These are phyloP conservation scores for Diaporthe sp. DNA, from an alignment of 2,329 filamentous ascomycete genomes.

Conservation along the genomic window DNA sequence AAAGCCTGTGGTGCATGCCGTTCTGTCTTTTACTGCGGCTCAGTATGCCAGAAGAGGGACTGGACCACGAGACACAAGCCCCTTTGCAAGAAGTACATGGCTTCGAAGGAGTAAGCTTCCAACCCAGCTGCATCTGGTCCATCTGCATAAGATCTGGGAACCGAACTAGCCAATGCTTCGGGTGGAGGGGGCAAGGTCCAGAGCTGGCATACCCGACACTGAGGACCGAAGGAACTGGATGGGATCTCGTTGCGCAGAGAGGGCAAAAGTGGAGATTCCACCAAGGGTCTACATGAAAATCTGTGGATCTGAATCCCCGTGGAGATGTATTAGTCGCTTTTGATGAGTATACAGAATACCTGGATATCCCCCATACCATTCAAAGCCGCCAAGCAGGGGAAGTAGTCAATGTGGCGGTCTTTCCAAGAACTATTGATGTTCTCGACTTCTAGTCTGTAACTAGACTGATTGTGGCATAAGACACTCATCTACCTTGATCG, in stretches of 20 bases:
- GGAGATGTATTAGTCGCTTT: not conserved
- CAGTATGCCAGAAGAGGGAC: conserved; percentile 26
- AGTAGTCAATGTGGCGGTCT: no score
- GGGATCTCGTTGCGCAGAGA: not conserved
- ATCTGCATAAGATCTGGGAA: not conserved
- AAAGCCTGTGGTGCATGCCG: conserved; percentile 20
- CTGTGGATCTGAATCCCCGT: not conserved
- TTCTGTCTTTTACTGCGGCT: conserved; percentile 30
- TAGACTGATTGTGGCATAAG: no score
- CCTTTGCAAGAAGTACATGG: conserved; percentile 60
- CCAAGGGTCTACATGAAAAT: not conserved
- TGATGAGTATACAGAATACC: not conserved
- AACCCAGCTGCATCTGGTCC: not conserved
- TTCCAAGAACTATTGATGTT: no score
- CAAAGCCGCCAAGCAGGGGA: no score
- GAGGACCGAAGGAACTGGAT: accelerated
- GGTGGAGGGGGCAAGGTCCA: not conserved
- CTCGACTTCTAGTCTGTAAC: no score
- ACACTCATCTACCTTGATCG: no score
- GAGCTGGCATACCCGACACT: no score
- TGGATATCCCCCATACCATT: not conserved
- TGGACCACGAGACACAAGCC: conserved; percentile 36
- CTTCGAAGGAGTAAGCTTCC: conserved; percentile 36
- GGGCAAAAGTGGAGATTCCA: not conserved
- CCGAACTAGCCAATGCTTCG: not conserved